Evolutionary conservation across 2,329 filamentous ascomycete species (phyloP).

Genomic region (Stachybotrys chlorohalonatus): DNA sequence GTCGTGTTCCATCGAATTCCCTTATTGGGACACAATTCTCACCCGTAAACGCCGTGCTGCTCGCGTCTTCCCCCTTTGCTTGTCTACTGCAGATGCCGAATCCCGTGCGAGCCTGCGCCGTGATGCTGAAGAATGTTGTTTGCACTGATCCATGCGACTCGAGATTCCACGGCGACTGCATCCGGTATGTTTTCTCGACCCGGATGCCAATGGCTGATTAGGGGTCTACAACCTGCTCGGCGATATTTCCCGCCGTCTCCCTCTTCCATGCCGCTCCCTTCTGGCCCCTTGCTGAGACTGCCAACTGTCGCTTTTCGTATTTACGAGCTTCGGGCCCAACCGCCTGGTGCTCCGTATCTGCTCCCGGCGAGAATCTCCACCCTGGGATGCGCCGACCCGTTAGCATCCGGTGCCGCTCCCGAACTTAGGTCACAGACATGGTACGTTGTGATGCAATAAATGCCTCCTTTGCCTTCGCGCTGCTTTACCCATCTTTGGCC

Average conservation of each 20-base stretch:
- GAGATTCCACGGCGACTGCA: background rate
- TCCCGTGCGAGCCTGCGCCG: background rate
- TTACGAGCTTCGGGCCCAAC: background rate
- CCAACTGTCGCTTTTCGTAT: background rate
- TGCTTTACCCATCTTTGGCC: no score
- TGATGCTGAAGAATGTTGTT: background rate
- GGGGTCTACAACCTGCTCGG: no score
- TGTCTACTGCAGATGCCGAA: background rate
- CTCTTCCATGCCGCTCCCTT: no score
- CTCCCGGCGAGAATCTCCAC: background rate
- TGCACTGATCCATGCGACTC: background rate
- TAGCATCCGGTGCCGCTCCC: background rate
- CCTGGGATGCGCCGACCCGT: background rate
- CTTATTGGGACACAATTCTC: background rate
- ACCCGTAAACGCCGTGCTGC: no score
- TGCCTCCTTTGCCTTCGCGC: no score
- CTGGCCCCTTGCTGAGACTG: no score
- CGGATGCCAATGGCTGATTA: no score
- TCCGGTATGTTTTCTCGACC: background rate
- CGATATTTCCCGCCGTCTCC: no score
- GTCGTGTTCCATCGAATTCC: background rate
- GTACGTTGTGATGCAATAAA: no score
- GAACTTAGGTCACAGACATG: no score
- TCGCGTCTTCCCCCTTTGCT: no score
- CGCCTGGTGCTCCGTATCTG: background rate